Percentiles rank a stretch among this genome's conserved stretches.
phyloP scores from a whole-genome alignment of 2,329 filamentous ascomycete species.

The Cladosporium sphaerospermum region DNA sequence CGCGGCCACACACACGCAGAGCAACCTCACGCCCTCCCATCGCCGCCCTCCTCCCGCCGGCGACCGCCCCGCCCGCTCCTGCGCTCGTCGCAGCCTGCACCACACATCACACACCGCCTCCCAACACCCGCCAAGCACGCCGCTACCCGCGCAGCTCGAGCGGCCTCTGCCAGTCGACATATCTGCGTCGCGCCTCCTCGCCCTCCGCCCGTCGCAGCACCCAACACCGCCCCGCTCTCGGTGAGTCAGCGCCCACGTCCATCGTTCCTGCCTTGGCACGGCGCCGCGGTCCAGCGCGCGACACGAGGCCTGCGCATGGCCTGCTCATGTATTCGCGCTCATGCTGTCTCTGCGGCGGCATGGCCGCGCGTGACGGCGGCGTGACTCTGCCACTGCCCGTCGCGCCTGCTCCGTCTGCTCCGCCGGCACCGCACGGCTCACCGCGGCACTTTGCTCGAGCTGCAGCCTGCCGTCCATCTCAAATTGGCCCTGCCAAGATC shows the following conservation, averaged over 20 bases:
- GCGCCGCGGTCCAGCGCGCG: not conserved
- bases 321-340: not conserved
- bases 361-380: not conserved
- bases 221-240: not conserved
- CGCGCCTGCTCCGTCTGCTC: conserved; percentile 1
- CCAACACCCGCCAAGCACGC: conserved; percentile 1
- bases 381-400: conserved; percentile 3
- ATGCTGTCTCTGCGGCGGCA: not conserved
- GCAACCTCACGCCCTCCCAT: not conserved
- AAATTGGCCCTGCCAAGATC: conserved; percentile 1
- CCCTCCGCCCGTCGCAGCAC: conserved; percentile 3
- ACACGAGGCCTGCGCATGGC: not conserved
- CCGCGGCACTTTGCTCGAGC: conserved; percentile 6
- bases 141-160: conserved; percentile 4
- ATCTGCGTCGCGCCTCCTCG: conserved; percentile 2
- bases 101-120: conserved; percentile 1
- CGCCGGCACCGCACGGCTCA: conserved; percentile 7
- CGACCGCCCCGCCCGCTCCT: not conserved
- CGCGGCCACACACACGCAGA: not conserved
- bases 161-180: conserved; percentile 6
- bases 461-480: conserved; percentile 8
- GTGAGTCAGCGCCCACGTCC: conserved; percentile 6
- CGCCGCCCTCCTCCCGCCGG: not conserved
- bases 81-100: not conserved
- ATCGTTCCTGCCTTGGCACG: not conserved